Base-by-base conservation (phyloP, 208 protist genomes). In the Sergeia podlipaevii region DNA sequence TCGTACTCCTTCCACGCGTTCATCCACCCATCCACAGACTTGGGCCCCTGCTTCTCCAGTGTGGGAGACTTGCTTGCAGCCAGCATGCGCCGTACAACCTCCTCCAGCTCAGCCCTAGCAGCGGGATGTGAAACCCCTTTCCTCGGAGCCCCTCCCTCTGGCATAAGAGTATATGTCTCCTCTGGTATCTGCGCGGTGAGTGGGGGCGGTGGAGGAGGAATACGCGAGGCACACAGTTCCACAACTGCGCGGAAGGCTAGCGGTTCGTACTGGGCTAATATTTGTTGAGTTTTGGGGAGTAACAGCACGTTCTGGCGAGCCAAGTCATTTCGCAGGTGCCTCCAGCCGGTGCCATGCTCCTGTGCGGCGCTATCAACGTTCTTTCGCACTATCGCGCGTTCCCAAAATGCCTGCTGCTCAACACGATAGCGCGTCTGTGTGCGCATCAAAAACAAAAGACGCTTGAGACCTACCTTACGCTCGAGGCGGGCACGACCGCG, bases 401-500 rank as follows among this genome's bases (percentile, higher is more conserved):
- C 68, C 81, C 83, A 94, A 70, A 78, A 77, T 4, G 78, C 60
- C 57, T 85, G 73, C 63, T 87, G 72, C 66, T 94, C 87, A 6
- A 94, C 84, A 37, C 87, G 87, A 59, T 94, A 94, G 20, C 81
- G 80, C 2, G 87, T 94, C 36, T 91, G 83, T 7, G 87, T 91
- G 52, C 87, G 87, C 83, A 94, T 85, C 23, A 94, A 62, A 39
- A 94, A 94, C 51, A 85, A 84, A 8, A 91, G 65, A 7, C 80
- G 82, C 62, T 89, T 91, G 37, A 94, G 48, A 6, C 87, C 87
- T 10, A 94, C 62, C 38, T 94, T 94, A 21, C 82, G 68, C 59
- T 94, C 83, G 8, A 94, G 75, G 1, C 83, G 74, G 6, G 83
- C 87, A 5, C 87, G 75, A 17, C 87, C 87, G 24, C 82, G 83